Base-by-base conservation (phyloP, 1,284 basidiomycete genomes). In the Xanthoconium separans region DNA sequence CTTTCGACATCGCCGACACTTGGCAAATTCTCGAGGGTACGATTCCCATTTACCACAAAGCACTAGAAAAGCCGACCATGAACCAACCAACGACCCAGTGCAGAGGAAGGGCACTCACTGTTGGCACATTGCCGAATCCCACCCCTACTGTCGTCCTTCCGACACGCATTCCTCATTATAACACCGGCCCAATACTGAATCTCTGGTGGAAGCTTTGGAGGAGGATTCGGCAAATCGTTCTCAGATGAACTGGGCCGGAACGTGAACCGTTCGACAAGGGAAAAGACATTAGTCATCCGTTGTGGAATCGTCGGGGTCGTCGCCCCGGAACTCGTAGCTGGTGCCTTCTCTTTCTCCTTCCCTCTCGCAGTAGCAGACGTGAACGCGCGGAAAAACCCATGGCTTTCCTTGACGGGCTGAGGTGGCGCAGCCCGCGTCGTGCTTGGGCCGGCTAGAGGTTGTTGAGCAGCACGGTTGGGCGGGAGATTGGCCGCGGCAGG, bases 181-280 rank as follows among this genome's bases (percentile, higher is more conserved):
- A 98, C 96, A 4, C 95, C 95, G 0, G 96, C 96, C 97, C 96
- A 99, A 68, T 98, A 98, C 74, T 98, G 94, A 48, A 99, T 97
- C 71, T 98, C 95, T 22, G 80, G 79, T 0, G 95, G 93, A 6
- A 98, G 77, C 53, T 79, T 77, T 5, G 86, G 85, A 15, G 85
- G 85, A 0, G 84, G 85, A 59, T 84, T 84, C 8, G 83, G 81
- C 55, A 92, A 75, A 61, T 87, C 82, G 29, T 82, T 81, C 67
- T 95, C 91, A 1, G 85, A 84, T 20, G 89, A 85, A 48, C 91
- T 91, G 0, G 94, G 91, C 44, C 93, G 85, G 75, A 95, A 95
- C 0, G 96, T 98, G 76, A 97, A 98, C 44, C 94, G 78, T 70
- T 99, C 96, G 20, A 98, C 96, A 10, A 98, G 82, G 6, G 93